These are phyloP conservation scores for Arabidopsis suecica DNA, from an alignment of 345 rosid genomes.

Conservation along the genomic window DNA sequence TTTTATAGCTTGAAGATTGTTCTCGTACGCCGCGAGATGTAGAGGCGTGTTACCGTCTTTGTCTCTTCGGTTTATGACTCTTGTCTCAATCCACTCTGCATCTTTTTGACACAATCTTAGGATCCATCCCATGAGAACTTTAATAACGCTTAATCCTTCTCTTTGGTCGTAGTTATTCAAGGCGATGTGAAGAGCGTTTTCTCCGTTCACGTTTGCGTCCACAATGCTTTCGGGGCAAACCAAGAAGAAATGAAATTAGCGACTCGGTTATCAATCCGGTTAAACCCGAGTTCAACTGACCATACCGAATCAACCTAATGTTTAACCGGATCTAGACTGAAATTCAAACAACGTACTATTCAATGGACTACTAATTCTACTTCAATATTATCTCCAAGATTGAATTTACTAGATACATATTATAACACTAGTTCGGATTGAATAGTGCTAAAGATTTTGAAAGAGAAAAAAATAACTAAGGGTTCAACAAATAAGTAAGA, in stretches of 20 bases:
- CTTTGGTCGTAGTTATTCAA: not conserved
- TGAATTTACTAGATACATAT: not conserved
- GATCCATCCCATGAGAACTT: slow-evolving; percentile 40
- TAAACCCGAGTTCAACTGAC: not conserved
- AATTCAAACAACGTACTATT: not conserved
- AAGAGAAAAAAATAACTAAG: not conserved
- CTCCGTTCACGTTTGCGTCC: slow-evolving; percentile 32
- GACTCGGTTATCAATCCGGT: not conserved
- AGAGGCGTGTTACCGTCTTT: slow-evolving; percentile 42
- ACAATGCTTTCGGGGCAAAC: slow-evolving; percentile 35
- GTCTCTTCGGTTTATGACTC: slow-evolving; percentile 35
- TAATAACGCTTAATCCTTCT: slow-evolving; percentile 31
- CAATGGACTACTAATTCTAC: not conserved
- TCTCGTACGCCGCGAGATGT: slow-evolving; percentile 40
- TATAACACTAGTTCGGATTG: not conserved
- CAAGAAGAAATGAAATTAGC: slow-evolving; percentile 19
- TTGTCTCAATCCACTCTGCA: slow-evolving; percentile 12
- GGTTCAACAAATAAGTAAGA: not conserved
- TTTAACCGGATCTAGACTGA: not conserved
- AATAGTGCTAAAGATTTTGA: not conserved
- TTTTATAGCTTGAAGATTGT: slow-evolving; percentile 29
- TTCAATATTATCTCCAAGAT: not conserved
- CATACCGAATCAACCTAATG: too few species aligned
- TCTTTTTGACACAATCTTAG: slow-evolving; percentile 15
- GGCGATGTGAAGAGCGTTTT: slow-evolving; percentile 45